Evolutionary conservation across 768 basidiomycete genomes (phyloP).

Genomic region (Kwoniella bestiolae): DNA sequence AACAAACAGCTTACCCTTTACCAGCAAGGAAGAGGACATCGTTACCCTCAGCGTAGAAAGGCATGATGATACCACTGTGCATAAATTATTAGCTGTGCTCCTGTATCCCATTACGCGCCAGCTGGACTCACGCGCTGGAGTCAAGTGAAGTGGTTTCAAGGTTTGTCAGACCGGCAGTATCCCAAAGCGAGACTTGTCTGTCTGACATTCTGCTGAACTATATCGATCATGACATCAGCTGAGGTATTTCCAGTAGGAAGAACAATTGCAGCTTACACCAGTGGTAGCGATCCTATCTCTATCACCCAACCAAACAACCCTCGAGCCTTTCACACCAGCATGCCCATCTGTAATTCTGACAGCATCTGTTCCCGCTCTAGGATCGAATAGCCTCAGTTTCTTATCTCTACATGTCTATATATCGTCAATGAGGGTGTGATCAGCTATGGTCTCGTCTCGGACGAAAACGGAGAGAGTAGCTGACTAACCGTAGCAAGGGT

Average conservation of each 20-base stretch:
- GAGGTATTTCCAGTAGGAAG: neutral
- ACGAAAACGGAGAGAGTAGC: neutral
- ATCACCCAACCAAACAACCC: conserved; percentile 90
- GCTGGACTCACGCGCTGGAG: conserved; percentile 67
- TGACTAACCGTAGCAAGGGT: conserved; percentile 68
- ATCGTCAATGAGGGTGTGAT: neutral
- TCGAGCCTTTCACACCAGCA: conserved; percentile 87
- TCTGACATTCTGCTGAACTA: conserved; percentile 94
- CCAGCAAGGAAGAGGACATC: conserved; percentile 89
- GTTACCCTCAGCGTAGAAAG: conserved; percentile 90
- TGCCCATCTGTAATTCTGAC: conserved; percentile 84
- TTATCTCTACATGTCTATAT: conserved; percentile 80
- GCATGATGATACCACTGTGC: conserved; percentile 85
- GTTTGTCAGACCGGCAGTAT: conserved; percentile 73
- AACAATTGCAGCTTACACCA: conserved; percentile 60
- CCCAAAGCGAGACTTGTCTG: conserved; percentile 88
- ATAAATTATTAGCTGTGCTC: conserved; percentile 18
- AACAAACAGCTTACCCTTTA: conserved; percentile 68
- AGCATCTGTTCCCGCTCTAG: conserved; percentile 78
- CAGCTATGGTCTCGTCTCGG: neutral
- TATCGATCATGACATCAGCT: neutral
- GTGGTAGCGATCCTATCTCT: conserved; percentile 87
- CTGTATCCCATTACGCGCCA: neutral
- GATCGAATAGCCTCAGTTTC: conserved; percentile 89
- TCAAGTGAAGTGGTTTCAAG: conserved; percentile 80